Evolutionary conservation across 2,329 filamentous ascomycete species (phyloP).

Genomic region (Calonectria pseudoreteaudii): DNA sequence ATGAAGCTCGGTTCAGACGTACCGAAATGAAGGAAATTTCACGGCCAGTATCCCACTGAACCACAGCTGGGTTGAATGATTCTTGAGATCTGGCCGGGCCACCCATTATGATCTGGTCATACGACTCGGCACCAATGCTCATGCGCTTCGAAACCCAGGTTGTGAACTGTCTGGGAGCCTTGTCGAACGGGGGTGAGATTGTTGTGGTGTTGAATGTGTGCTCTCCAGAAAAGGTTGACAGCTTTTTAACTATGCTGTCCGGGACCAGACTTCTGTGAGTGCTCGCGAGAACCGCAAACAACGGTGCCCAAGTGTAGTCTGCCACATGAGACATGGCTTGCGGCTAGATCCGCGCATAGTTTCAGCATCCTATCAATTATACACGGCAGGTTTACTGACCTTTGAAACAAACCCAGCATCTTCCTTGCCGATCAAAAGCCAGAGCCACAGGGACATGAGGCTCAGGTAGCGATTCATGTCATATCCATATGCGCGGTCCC

Average conservation of each 20-base stretch:
- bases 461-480: conserved; percentile 73
- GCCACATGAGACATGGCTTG: conserved; percentile 67
- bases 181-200: conserved; percentile 70
- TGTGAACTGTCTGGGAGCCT: conserved; percentile 67
- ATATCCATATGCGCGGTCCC: conserved; percentile 73
- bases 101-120: conserved; percentile 66
- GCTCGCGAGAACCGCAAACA: conserved; percentile 66
- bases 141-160: conserved; percentile 68
- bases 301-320: conserved; percentile 69
- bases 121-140: conserved; percentile 71
- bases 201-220: conserved; percentile 64
- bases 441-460: conserved; percentile 69
- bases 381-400: background rate
- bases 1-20: background rate
- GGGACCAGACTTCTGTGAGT: conserved; percentile 62
- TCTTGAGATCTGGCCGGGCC: conserved; percentile 63
- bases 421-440: conserved; percentile 66
- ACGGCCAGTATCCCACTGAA: conserved; percentile 66
- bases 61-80: conserved; percentile 69
- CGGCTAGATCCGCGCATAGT: conserved; percentile 45
- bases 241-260: conserved; percentile 49
- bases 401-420: conserved; percentile 36
- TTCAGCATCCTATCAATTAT: background rate
- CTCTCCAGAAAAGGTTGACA: conserved; percentile 64
- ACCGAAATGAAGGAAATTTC: conserved; percentile 47